phyloP scores from a whole-genome alignment of 2,329 filamentous ascomycete genomes.

The Cordyceps tenuipes region DNA sequence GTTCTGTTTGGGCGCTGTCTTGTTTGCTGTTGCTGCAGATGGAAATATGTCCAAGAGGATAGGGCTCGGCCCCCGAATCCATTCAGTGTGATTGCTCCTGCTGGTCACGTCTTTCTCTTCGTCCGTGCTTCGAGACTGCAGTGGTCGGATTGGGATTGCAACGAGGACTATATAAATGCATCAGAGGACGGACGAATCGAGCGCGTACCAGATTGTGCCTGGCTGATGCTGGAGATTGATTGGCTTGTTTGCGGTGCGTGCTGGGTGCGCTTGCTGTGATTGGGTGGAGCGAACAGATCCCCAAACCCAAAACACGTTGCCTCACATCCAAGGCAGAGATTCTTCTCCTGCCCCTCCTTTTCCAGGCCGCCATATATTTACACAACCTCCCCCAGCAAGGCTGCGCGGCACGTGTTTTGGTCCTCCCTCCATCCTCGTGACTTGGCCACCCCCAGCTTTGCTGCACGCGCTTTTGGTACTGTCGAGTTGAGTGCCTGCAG shows the following conservation, averaged over 20 bases:
- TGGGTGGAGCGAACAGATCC: background rate
- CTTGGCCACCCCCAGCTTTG: slow-evolving; percentile 18
- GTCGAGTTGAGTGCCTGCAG: background rate
- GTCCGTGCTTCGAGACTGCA: background rate
- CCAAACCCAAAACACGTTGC: background rate
- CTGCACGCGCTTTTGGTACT: slow-evolving; percentile 6
- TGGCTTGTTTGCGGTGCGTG: background rate
- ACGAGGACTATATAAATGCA: no score
- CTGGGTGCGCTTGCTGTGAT: background rate
- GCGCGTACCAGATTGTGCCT: background rate
- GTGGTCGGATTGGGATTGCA: no score
- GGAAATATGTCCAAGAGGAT: background rate
- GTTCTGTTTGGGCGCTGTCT: background rate
- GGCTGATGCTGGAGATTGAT: background rate
- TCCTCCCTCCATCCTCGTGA: slow-evolving; percentile 31
- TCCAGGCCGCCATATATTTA: slow-evolving; percentile 24
- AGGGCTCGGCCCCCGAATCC: background rate
- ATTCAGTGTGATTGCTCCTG: background rate
- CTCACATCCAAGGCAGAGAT: background rate
- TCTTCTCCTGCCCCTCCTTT: background rate
- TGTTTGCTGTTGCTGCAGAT: background rate
- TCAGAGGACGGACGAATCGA: no score
- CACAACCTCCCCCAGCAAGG: slow-evolving; percentile 22
- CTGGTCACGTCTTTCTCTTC: background rate
- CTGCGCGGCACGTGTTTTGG: slow-evolving; percentile 34